These are phyloP conservation scores for Fusarium poae DNA, from an alignment of 2,329 filamentous ascomycete species.

Conservation along the genomic window DNA sequence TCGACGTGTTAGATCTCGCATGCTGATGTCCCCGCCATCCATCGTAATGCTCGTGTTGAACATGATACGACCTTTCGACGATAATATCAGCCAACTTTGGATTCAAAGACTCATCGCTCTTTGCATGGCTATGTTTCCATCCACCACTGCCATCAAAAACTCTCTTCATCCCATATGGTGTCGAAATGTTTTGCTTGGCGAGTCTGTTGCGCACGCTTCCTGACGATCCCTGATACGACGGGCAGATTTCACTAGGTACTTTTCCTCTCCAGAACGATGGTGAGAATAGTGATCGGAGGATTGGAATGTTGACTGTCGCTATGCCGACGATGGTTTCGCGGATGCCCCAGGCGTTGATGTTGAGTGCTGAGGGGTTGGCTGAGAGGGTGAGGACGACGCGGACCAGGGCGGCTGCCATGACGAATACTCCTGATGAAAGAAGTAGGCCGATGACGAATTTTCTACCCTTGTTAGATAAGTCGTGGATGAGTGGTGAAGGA, in stretches of 20 bases:
- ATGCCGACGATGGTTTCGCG: constrained; percentile 55
- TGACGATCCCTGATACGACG: background rate
- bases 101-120: constrained; percentile 37
- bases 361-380: constrained; percentile 42
- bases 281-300: constrained; percentile 32
- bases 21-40: background rate
- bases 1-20: background rate
- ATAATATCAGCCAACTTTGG: constrained; percentile 21
- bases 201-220: constrained; percentile 11
- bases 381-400: constrained; percentile 41
- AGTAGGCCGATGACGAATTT: constrained; percentile 48
- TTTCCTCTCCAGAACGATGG: constrained; percentile 26
- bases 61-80: constrained; percentile 14
- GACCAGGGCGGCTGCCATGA: constrained; percentile 47
- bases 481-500: accelerated
- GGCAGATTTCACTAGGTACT: background rate
- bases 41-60: background rate
- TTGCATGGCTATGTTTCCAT: background rate
- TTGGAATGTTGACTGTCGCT: constrained; percentile 53
- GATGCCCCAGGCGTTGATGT: constrained; percentile 47
- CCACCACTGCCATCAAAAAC: constrained; percentile 9
- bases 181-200: background rate
- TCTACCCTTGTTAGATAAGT: constrained; percentile 7
- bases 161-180: background rate
- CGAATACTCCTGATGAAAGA: constrained; percentile 47